Evolutionary conservation across 129 eudicot species (phyloP).

Genomic region (Chrysanthemum seticuspe): DNA sequence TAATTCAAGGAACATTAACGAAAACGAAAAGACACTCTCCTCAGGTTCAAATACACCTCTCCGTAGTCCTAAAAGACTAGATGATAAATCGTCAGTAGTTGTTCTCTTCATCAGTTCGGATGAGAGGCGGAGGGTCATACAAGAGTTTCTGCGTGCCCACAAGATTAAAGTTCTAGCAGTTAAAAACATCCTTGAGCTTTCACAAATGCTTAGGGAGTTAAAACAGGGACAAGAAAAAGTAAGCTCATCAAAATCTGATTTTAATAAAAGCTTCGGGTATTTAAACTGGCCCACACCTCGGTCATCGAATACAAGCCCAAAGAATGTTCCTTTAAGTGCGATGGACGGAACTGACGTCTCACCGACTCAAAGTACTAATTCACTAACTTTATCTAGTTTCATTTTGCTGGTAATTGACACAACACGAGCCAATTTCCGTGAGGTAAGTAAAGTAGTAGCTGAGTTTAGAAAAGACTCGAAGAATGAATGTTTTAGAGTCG

Average conservation of each 20-base stretch:
- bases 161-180: conserved; percentile 47
- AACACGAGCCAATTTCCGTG: conserved; percentile 44
- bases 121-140: conserved; percentile 37
- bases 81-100: conserved; percentile 3
- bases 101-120: conserved; percentile 40
- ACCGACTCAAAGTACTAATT: background rate
- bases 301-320: conserved; percentile 27
- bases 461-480: conserved; percentile 52
- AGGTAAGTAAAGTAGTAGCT: conserved; percentile 49
- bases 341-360: conserved; percentile 46
- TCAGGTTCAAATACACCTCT: conserved; percentile 24
- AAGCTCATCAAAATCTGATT: conserved; percentile 32
- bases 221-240: conserved; percentile 15
- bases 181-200: conserved; percentile 36
- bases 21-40: conserved; percentile 24
- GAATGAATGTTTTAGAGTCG: conserved; percentile 28
- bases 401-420: conserved; percentile 55
- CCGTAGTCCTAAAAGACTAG: conserved; percentile 19
- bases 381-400: conserved; percentile 18
- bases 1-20: conserved; percentile 11
- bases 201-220: conserved; percentile 37
- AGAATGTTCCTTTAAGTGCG: conserved; percentile 50
- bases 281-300: conserved; percentile 9
- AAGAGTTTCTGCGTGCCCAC: conserved; percentile 39
- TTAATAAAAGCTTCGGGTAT: conserved; percentile 23